Percentiles rank a stretch among this genome's conserved stretches.
These are phyloP conservation scores for Tuber brumale DNA, from an alignment of 495 filamentous ascomycete genomes.

Conservation along the genomic window DNA sequence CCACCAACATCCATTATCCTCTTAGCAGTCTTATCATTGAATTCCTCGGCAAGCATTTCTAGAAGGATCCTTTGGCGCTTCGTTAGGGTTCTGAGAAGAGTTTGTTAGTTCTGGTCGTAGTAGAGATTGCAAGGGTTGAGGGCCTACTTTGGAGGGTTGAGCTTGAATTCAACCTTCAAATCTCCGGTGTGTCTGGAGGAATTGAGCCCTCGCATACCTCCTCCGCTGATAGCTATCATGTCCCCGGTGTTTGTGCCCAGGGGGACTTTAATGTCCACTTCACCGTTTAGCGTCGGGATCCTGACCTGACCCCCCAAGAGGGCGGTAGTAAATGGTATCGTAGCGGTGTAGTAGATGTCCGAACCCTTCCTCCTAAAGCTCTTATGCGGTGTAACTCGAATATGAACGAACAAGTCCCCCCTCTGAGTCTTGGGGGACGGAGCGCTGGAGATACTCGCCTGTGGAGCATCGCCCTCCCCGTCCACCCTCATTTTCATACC, in stretches of 20 bases:
- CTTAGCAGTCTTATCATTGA: conserved; percentile 84
- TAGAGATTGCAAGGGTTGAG: neutral
- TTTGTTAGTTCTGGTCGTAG: conserved; percentile 7
- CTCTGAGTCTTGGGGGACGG: conserved; percentile 54
- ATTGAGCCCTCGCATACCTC: conserved; percentile 81
- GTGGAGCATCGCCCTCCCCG: conserved; percentile 77
- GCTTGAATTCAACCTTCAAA: conserved; percentile 86
- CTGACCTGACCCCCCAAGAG: conserved; percentile 81
- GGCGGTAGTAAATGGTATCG: conserved; percentile 86
- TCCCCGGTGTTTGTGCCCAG: conserved; percentile 92
- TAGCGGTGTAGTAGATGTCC: conserved; percentile 86
- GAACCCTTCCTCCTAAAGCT: conserved; percentile 79
- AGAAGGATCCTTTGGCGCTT: conserved; percentile 82
- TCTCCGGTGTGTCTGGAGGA: conserved; percentile 55
- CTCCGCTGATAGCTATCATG: conserved; percentile 72
- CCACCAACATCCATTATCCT: conserved; percentile 72
- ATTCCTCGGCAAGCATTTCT: conserved; percentile 92
- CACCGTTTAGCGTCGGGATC: conserved; percentile 81
- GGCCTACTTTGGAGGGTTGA: conserved; percentile 80
- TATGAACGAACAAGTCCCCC: conserved; percentile 82
- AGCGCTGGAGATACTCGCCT: conserved; percentile 49
- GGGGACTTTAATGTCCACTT: conserved; percentile 78
- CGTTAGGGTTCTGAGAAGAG: conserved; percentile 48
- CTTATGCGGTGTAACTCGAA: conserved; percentile 73
- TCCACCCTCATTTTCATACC: conserved; percentile 79